phyloP scores from a whole-genome alignment of 345 rosid genomes.

The Raphanus raphanistrum region DNA sequence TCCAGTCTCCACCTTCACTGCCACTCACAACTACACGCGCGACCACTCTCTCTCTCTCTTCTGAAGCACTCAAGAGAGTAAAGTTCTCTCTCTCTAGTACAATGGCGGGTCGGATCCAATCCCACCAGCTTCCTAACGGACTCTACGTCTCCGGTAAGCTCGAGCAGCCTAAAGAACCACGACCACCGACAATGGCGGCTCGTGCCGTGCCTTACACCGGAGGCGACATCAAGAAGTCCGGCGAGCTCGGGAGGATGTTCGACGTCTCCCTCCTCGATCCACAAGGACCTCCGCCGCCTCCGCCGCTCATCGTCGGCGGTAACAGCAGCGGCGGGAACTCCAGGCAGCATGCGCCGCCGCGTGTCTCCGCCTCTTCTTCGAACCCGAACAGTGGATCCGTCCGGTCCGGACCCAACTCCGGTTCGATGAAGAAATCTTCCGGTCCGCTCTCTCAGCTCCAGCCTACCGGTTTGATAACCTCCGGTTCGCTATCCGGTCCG shows the following conservation, averaged over 20 bases:
- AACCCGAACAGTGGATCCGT: conserved; percentile 83
- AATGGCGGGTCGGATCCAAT: conserved; percentile 78
- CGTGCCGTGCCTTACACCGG: conserved; percentile 88
- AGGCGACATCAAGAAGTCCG: conserved; percentile 89
- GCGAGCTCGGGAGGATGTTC: conserved; percentile 94
- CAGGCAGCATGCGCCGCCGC: conserved; percentile 50
- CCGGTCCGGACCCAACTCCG: conserved; percentile 86
- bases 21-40: conserved; percentile 38
- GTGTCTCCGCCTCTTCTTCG: conserved; percentile 46
- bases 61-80: conserved; percentile 40
- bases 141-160: conserved; percentile 79
- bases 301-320: conserved; percentile 40
- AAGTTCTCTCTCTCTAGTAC: conserved; percentile 20
- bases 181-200: conserved; percentile 77
- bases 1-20: conserved; percentile 25
- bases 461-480: conserved; percentile 90
- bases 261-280: conserved; percentile 63
- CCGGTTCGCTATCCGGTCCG: conserved; percentile 61
- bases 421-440: conserved; percentile 64
- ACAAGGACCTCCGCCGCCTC: conserved; percentile 24
- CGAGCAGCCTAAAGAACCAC: conserved; percentile 59
- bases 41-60: conserved; percentile 35
- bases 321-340: conserved; percentile 38
- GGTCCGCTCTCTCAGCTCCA: conserved; percentile 70
- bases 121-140: conserved; percentile 88